Evolutionary conservation across 441 rosid genomes (phyloP), one percentile per base, ranked within the genome.

Genomic region (Adansonia gregorii): DNA sequence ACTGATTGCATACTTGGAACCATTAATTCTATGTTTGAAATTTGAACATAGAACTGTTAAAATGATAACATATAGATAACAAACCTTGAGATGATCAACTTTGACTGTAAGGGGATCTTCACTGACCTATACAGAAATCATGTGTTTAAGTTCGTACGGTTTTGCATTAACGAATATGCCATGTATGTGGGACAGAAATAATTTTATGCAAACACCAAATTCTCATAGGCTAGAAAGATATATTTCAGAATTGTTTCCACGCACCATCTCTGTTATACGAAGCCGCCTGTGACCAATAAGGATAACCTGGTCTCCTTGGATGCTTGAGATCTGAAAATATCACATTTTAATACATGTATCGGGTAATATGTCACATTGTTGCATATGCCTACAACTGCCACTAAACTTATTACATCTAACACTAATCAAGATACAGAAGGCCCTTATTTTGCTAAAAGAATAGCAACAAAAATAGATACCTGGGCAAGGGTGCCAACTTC

Each of bases 401-500:
- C 19, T 63, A 14, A 61, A 5, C 17, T 48, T 12, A 27, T 39
- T 48, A 43, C 55, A 60, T 63, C 41, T 72, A 64, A 14, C 19
- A 58, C 9, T 39, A 39, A 55, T 72, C 52, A 72, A 19, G 17
- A 72, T 54, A 72, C 2, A 54, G 6, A 10, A 41, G 27, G 60
- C n/a, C 27, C 64, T 39, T 63, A 31, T 45, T 80, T 49, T 70
- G 8, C 11, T 27, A 48, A 56, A 59, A 70, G 43, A 76, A 52
- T 56, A 69, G 74, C 74, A 83, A 55, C 41, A 80, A 54, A 70
- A 75, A 51, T 65, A 6, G 8, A 63, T 84, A 97, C 98, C 98
- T 93, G 98, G 61, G 97, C 98, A 80, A 97, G 98, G 48, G 98
- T 91, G 78, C 98, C 98, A 87, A 97, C 97, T 93, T 94, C 94